Conservation (phyloP, 2,329 filamentous ascomycete genomes). For the Penicillium glabrum region DNA sequence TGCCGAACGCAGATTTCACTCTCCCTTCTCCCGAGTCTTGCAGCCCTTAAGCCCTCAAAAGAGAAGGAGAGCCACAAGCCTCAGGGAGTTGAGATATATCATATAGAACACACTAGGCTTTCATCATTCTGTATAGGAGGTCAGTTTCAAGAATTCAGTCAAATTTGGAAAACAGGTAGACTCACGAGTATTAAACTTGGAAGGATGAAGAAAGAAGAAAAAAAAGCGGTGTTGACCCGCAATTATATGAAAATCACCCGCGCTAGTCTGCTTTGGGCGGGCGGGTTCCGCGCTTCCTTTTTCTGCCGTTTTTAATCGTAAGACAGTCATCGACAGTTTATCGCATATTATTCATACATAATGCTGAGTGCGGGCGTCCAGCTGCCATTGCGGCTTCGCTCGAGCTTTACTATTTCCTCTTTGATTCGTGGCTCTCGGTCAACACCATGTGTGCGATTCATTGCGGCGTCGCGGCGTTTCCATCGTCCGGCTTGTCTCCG, state of each 20-base stretch:
- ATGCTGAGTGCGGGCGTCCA: conserved; percentile 25
- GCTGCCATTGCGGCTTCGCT: conserved; percentile 27
- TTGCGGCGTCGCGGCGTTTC: conserved; percentile 17
- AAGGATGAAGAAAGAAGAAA: conserved; percentile 78
- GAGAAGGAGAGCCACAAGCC: conserved; percentile 72
- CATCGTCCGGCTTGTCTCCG: conserved; percentile 21
- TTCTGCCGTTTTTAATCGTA: conserved; percentile 10
- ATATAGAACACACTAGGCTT: conserved; percentile 95
- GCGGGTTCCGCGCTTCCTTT: conserved; percentile 16
- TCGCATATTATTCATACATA: conserved; percentile 8
- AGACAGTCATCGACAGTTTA: neutral
- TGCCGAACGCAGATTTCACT: conserved; percentile 99
- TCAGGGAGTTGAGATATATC: conserved; percentile 67
- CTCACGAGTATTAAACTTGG: conserved; percentile 98
- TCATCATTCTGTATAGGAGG: conserved; percentile 81
- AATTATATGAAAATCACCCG: conserved; percentile 23
- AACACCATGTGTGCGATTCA: conserved; percentile 5
- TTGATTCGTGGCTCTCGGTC: conserved; percentile 27
- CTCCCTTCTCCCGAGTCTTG: conserved; percentile 64
- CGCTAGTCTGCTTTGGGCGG: conserved; percentile 27
- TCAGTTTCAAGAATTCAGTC: conserved; percentile 21
- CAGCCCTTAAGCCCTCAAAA: conserved; percentile 81
- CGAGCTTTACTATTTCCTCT: conserved; percentile 41
- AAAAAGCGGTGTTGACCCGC: conserved; percentile 24
- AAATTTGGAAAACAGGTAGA: conserved; percentile 29